A percentile compares a stretch with the other conserved stretches of the same genome.
These are phyloP conservation scores for Melanopsichium pennsylvanicum DNA, from an alignment of 1,284 basidiomycete species.

Conservation along the genomic window DNA sequence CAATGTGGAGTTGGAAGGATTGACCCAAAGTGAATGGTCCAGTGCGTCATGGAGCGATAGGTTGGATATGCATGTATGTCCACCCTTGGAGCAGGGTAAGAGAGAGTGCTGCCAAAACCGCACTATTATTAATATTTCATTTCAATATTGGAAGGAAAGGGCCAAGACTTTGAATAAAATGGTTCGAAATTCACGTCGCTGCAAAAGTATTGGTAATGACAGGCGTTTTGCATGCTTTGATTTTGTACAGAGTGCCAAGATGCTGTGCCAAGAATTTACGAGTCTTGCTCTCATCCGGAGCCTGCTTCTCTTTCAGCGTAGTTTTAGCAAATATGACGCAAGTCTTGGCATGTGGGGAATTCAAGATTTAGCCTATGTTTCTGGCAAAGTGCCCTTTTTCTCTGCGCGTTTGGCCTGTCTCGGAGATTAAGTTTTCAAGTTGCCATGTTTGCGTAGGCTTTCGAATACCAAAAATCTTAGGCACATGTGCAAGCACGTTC, in stretches of 20 bases:
- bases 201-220: neutral
- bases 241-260: slow-evolving; percentile 17
- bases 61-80: too few species aligned
- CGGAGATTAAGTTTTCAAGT: slow-evolving; percentile 36
- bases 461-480: too few species aligned
- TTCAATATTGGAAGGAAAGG: too few species aligned
- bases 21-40: slow-evolving; percentile 4
- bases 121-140: too few species aligned
- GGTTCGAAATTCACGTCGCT: slow-evolving; percentile 2
- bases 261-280: slow-evolving; percentile 4
- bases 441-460: too few species aligned
- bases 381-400: neutral
- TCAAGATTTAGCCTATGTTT: slow-evolving; percentile 1
- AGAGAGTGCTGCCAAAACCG: too few species aligned
- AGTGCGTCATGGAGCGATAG: slow-evolving; percentile 25
- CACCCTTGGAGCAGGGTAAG: too few species aligned
- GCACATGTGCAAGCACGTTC: slow-evolving; percentile 1
- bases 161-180: slow-evolving; percentile 9
- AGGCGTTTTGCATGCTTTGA: neutral
- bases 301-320: neutral
- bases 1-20: neutral
- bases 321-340: slow-evolving; percentile 8
- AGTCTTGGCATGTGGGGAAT: slow-evolving; percentile 34
- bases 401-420: neutral
- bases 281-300: slow-evolving; percentile 33